Evolutionary conservation across 2,329 filamentous ascomycete genomes (phyloP), one percentile per base, ranked within the genome.

Genomic region (Xylaria sp.): DNA sequence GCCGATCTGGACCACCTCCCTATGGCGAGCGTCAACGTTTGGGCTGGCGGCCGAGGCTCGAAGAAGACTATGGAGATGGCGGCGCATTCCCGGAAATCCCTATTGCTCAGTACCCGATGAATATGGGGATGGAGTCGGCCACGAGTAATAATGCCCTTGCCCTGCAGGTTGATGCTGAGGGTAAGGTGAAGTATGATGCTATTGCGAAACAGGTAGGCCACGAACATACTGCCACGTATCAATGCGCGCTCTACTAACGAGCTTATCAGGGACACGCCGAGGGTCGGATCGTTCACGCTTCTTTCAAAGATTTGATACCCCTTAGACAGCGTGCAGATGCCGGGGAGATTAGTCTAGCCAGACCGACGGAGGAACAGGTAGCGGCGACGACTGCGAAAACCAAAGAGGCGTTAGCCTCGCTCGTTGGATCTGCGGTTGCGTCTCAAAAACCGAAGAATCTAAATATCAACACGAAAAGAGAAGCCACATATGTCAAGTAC

Each of bases 371-470:
- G 80, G 94, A 98, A 76, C 89, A 96, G 77, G 93, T 98, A 1
- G 88, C 89, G 65, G 93, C 89, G 48, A 94, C 94, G 69, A 93
- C 94, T 69, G 93, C 97, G 80, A 91, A 91, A 81, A 99, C 96
- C 25, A 94, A 94, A 81, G 90, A 92, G 74, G 96, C 96, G 7
- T 84, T 99, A 72, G 92, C 92, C 62, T 88, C 88, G 54, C 84
- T 99, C 69, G 93, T 98, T 10, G 91, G 89, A 73, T 94, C 94
- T 54, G 94, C 96, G 0, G 90, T 97, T 23, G 91, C 94, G 3
- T 92, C 96, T 9, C 96, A 98, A 83, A 97, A 97, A 79, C 96
- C 96, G 2, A 99, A 99, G 85, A 97, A 94, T 74, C 90, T 98
- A 75, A 94, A 94, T 76, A 89, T 92, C 8, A 91, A 90, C n/a